Base-by-base conservation (phyloP, 345 rosid species). In the Ailanthus altissimus region DNA sequence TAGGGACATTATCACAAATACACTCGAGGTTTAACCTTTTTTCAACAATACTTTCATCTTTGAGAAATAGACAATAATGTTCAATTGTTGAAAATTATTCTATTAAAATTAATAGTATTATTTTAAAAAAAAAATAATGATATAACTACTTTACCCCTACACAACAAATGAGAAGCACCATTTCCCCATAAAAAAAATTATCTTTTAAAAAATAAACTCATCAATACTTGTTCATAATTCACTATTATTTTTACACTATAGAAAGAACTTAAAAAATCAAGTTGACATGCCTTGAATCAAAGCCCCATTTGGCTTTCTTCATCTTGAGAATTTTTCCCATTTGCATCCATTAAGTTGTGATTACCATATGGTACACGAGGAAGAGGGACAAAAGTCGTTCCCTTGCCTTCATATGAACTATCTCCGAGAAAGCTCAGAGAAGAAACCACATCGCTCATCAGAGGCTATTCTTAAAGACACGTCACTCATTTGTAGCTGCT, bases 381-480 rank as follows among this genome's bases (percentile, higher is more conserved):
- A 10, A 21, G 21, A n/a, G 74, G 38, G 25, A 5, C 66, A 1
- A 57, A 5, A 16, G 43, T 26, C 2, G 62, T 2, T 10, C 28
- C 21, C 18, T 28, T 47, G 11, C 36, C 71, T n/a, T 36, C 36
- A 69, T 74, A 77, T 1, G 85, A 80, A 59, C 80, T 70, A 5
- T 71, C 77, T 79, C 91, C 90, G 3, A 92, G 89, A 86, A 87
- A 88, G 66, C 90, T 91, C 2, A 96, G 97, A 51, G 97, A 93
- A 0, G 81, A 82, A 20, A 92, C 99, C 4, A 93, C 94, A 20
- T 96, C 98, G 26, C 91, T 87, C 65, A 92, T 96, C 68, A 87
- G 73, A 5, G 99, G 98, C 9, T 98, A 88, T 75, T 92, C 99
- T 21, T 93, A 90, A 20, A 95, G 83, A 70, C 99, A 95, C 98